phyloP scores from a whole-genome alignment of 2,329 filamentous ascomycete species.

The Tolypocladium paradoxum region DNA sequence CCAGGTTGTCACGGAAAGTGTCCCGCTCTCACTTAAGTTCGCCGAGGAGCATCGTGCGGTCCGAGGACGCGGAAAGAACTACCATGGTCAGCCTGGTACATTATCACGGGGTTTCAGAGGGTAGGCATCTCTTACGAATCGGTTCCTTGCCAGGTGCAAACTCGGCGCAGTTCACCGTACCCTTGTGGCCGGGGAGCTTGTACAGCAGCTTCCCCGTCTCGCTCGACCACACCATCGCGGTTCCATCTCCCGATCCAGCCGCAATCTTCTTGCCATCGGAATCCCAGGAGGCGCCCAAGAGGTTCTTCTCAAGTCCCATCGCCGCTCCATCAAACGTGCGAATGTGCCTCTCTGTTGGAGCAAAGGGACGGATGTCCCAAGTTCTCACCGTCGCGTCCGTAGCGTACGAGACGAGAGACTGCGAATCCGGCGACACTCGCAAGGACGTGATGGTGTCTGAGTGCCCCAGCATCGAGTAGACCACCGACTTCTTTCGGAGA shows the following conservation, averaged over 20 bases:
- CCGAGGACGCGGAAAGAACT: constrained; percentile 88
- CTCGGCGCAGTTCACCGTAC: constrained; percentile 87
- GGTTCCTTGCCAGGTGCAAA: constrained; percentile 79
- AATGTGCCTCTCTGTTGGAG: constrained; percentile 74
- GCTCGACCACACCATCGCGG: constrained; percentile 81
- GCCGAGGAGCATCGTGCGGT: constrained; percentile 72
- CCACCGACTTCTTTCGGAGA: constrained; percentile 76
- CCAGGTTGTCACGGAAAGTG: background rate
- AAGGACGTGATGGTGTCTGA: constrained; percentile 87
- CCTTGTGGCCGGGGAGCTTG: constrained; percentile 91
- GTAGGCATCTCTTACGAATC: constrained; percentile 57
- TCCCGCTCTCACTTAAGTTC: constrained; percentile 49
- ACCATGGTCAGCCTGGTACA: constrained; percentile 23
- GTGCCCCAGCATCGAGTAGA: constrained; percentile 83
- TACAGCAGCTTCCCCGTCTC: constrained; percentile 84
- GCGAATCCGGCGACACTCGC: constrained; percentile 83
- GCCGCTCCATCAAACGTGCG: constrained; percentile 89
- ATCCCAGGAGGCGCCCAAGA: constrained; percentile 87
- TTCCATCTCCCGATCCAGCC: constrained; percentile 82
- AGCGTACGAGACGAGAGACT: constrained; percentile 79
- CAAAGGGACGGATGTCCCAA: constrained; percentile 94
- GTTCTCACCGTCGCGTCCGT: constrained; percentile 91
- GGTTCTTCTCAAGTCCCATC: constrained; percentile 79
- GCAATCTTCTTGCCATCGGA: constrained; percentile 75
- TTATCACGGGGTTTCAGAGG: background rate